Conservation (phyloP, 139 green algal genomes). For the Limnomonas spitsbergensis region DNA sequence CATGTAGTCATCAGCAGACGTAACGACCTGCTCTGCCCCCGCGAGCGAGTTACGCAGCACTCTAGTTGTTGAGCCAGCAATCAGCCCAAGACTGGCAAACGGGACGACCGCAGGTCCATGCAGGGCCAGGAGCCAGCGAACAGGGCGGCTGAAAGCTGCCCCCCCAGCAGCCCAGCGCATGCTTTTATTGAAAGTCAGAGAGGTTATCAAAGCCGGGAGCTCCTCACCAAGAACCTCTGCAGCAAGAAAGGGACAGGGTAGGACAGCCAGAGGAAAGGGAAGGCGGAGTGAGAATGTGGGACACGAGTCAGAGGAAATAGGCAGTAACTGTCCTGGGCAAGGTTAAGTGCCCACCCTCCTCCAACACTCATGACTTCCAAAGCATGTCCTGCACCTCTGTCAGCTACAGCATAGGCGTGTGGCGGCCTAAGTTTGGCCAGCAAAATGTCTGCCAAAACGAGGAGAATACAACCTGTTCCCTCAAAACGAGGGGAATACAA, state of each 20-base stretch:
- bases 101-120: conserved; percentile 76
- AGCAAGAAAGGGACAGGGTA: not conserved
- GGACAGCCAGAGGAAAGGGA: not conserved
- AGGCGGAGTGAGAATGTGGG: not conserved
- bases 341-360: too few relatives aligned
- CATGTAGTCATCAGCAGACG: conserved; percentile 66
- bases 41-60: conserved; percentile 67
- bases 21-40: not conserved
- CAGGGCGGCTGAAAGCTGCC: conserved; percentile 76
- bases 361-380: too few relatives aligned
- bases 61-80: conserved; percentile 50
- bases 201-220: conserved; percentile 69
- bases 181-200: conserved; percentile 81
- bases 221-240: conserved; percentile 69
- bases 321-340: too few relatives aligned
- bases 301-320: too few relatives aligned
- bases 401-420: too few relatives aligned
- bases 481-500: too few relatives aligned
- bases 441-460: too few relatives aligned
- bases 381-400: too few relatives aligned
- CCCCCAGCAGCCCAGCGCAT: conserved; percentile 84
- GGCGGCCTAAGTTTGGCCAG: too few relatives aligned
- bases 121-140: conserved; percentile 93
- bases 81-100: conserved; percentile 59
- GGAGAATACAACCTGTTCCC: too few relatives aligned